These are phyloP conservation scores for Phytophthora pseudosyringae DNA, from an alignment of 352 stramenopile species.

Conservation along the genomic window DNA sequence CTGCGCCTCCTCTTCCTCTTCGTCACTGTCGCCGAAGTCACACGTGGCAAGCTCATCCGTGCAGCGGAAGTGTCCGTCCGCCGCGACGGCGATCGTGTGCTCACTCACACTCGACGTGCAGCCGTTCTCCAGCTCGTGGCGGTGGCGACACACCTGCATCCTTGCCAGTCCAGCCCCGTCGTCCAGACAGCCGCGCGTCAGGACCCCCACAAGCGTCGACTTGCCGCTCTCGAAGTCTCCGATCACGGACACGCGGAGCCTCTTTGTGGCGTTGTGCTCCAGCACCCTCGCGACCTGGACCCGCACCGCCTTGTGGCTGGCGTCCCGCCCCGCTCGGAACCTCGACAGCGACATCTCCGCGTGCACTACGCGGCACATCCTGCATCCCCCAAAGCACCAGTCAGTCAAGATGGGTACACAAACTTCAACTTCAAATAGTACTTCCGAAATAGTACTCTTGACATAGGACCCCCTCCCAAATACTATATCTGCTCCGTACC, in stretches of 20 bases:
- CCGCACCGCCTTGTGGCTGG: slow-evolving; percentile 45
- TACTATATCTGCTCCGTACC: slow-evolving; percentile 30
- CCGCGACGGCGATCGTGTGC: slow-evolving; percentile 79
- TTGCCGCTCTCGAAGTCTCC: slow-evolving; percentile 90
- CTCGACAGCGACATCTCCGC: slow-evolving; percentile 71
- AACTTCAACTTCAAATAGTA: slow-evolving; percentile 26
- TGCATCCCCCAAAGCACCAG: slow-evolving; percentile 21
- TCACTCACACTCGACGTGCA: slow-evolving; percentile 90
- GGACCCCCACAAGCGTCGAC: slow-evolving; percentile 90
- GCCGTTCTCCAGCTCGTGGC: slow-evolving; percentile 91
- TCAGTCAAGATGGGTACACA: slow-evolving; percentile 22
- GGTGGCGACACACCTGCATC: slow-evolving; percentile 91
- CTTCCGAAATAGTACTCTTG: too few species aligned
- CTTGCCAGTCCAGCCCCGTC: slow-evolving; percentile 85
- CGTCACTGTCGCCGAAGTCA: slow-evolving; percentile 58
- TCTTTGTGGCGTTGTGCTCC: slow-evolving; percentile 60
- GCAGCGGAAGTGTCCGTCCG: slow-evolving; percentile 63
- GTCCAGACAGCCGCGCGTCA: slow-evolving; percentile 85
- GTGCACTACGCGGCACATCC: slow-evolving; percentile 79
- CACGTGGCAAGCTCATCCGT: slow-evolving; percentile 56
- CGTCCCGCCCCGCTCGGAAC: slow-evolving; percentile 54
- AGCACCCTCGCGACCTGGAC: slow-evolving; percentile 60
- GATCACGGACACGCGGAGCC: slow-evolving; percentile 86
- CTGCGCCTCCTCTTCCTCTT: slow-evolving; percentile 24
- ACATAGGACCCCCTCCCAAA: too few species aligned